Conservation (phyloP, 495 filamentous ascomycete species). For the Platismatia glauca region DNA sequence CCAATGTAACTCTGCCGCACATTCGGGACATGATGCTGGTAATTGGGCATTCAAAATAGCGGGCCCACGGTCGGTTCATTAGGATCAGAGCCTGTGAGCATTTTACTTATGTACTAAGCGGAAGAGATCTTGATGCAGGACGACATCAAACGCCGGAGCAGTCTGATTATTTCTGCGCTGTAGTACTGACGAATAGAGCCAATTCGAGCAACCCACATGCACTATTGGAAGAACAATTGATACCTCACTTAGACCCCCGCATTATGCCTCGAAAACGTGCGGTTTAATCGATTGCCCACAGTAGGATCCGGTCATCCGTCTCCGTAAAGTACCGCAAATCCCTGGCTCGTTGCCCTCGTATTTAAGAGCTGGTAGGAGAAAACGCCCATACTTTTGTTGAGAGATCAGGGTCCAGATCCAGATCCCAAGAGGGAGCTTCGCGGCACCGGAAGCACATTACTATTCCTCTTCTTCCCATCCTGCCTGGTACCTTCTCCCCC, state of each 20-base stretch:
- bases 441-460: neutral
- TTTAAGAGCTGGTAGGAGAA: neutral
- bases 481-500: neutral
- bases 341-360: neutral
- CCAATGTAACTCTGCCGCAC: neutral
- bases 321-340: neutral
- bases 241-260: neutral
- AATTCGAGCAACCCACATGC: neutral
- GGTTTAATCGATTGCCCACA: neutral
- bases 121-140: neutral
- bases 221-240: neutral
- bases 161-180: neutral
- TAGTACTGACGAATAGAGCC: neutral
- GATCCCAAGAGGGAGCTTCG: neutral
- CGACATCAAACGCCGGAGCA: neutral
- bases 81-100: neutral
- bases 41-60: neutral
- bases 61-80: too few species aligned
- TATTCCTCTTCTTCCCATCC: neutral
- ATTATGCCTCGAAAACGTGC: neutral
- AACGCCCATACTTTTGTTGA: neutral
- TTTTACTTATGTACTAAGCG: neutral
- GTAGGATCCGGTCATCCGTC: neutral
- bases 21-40: neutral
- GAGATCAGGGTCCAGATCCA: neutral